Percentiles rank a stretch among this genome's conserved stretches.
Evolutionary conservation across 768 basidiomycete species (phyloP).

Genomic region (Tylopilus rubrobrunneus): DNA sequence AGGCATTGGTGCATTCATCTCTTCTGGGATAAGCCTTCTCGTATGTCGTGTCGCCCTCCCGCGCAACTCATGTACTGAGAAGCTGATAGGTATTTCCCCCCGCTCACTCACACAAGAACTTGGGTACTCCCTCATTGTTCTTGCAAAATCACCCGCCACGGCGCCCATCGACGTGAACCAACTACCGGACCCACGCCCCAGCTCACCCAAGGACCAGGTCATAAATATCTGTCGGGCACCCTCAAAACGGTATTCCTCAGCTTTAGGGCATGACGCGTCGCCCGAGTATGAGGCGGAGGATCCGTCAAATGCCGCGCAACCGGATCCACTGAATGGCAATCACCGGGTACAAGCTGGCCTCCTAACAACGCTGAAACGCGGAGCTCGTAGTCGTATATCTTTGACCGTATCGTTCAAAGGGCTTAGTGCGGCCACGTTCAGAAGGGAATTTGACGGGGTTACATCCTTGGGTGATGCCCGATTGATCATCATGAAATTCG

Average conservation of each 20-base stretch:
- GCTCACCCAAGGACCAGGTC: constrained; percentile 21
- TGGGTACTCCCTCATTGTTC: constrained; percentile 47
- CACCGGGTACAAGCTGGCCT: constrained; percentile 25
- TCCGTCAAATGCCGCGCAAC: constrained; percentile 6
- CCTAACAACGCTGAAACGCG: constrained; percentile 9
- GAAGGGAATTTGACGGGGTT: constrained; percentile 24
- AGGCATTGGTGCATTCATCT: constrained; percentile 72
- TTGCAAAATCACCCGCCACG: constrained; percentile 29
- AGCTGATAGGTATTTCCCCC: constrained; percentile 66
- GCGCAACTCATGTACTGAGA: not conserved
- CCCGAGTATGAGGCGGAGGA: constrained; percentile 41
- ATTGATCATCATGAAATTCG: constrained; percentile 6
- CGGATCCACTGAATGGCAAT: constrained; percentile 21
- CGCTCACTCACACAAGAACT: constrained; percentile 63
- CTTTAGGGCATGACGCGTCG: constrained; percentile 29
- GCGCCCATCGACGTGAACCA: constrained; percentile 21
- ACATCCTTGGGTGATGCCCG: constrained; percentile 19
- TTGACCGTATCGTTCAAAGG: constrained; percentile 24
- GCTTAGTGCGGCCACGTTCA: constrained; percentile 28
- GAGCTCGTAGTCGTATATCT: constrained; percentile 22
- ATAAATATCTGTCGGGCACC: constrained; percentile 22
- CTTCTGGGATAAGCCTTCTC: constrained; percentile 75
- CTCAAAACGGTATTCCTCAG: constrained; percentile 18
- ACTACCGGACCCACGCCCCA: constrained; percentile 11
- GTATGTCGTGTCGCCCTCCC: constrained; percentile 38